phyloP scores from a whole-genome alignment of 352 stramenopile genomes.

The Phytophthora niederhauseri region DNA sequence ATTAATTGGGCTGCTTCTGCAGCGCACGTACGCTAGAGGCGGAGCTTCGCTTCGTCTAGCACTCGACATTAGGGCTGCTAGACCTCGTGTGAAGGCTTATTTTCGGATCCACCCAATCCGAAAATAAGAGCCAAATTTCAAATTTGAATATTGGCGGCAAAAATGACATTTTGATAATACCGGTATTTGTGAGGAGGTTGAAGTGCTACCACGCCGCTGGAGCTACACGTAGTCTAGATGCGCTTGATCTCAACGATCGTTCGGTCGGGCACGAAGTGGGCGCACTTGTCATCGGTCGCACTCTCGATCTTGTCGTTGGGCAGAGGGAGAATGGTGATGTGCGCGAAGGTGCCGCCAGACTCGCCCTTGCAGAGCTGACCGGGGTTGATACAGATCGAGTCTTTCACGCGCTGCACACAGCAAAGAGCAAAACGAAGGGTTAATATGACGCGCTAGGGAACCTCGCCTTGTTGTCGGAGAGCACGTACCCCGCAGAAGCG shows the following conservation, averaged over 20 bases:
- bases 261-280: constrained; percentile 86
- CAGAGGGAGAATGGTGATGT: constrained; percentile 92
- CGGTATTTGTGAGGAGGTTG: background rate
- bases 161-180: background rate
- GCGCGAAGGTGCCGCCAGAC: constrained; percentile 94
- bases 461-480: background rate
- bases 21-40: constrained; percentile 6
- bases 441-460: background rate
- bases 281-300: constrained; percentile 46
- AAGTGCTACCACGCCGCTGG: background rate
- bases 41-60: background rate
- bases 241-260: constrained; percentile 93
- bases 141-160: no score
- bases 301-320: constrained; percentile 75
- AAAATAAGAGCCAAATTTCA: background rate
- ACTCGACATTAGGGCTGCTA: background rate
- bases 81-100: background rate
- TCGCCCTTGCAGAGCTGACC: constrained; percentile 94
- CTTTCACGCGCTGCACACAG: constrained; percentile 74
- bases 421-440: constrained; percentile 39
- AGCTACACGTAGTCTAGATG: constrained; percentile 55
- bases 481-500: constrained; percentile 84
- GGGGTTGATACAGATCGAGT: constrained; percentile 96
- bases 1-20: no score
- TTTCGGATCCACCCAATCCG: background rate